Evolutionary conservation across 2,329 filamentous ascomycete genomes (phyloP), one percentile per base, ranked within the genome.

Genomic region (Cercospora berteroae): DNA sequence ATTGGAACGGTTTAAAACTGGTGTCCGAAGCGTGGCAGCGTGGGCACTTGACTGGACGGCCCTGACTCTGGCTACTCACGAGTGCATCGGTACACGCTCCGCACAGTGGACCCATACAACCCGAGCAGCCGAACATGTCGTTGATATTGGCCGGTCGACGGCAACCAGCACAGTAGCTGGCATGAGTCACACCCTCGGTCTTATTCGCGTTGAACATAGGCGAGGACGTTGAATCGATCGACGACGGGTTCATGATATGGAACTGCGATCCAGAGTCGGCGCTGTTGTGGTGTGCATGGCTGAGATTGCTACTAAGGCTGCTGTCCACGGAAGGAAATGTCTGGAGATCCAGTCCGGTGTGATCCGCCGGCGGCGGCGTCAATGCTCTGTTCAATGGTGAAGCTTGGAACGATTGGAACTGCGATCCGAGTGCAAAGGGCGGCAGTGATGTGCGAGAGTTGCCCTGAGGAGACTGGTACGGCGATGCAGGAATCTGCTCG

Each of bases 91-190:
- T 93, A 75, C 94, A 98, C 67, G 93, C 88, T 70, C 90, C 88
- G 79, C 95, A 98, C 60, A 98, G 86, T 16, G 94, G 94, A 77
- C 93, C 96, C 70, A 98, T 96, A 79, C 95, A 98, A 79, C 97
- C 94, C 1, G 94, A 97, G 79, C 94, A 98, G 23, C 94, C 94
- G 76, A 93, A 97, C 36, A 92, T 95, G 74, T 94, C 91, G 75
- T 89, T 90, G 27, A 98, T 82, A 10, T 89, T 82, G 61, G 90
- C 94, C 18, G 93, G 84, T 42, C 90, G 88, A 71, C 92, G 89
- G 77, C 94, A 98, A 58, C 90, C 91, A 20, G 94, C 92, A 78
- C 94, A 98, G 78, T 96, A 97, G 50, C 98, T 60, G 60, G 56
- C 65, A 33, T 58, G 57, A 12, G 56, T 36, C 18, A 66, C 67